Base-by-base conservation (phyloP, 208 protist species). In the Acanthamoeba lenticulata region DNA sequence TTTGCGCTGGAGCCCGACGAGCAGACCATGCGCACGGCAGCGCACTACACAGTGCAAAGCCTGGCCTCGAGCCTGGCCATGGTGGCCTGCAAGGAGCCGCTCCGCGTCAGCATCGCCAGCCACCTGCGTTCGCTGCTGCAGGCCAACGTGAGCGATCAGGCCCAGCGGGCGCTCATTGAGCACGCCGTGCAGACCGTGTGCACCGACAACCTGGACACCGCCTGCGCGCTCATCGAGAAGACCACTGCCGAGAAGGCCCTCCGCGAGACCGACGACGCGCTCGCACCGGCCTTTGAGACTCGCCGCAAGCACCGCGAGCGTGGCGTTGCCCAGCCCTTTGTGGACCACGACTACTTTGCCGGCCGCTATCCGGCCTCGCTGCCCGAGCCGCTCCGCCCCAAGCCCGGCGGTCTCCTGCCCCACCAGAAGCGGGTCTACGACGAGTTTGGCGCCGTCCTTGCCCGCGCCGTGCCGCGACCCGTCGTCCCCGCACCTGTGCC, bases 1-100 rank as follows among this genome's bases (percentile, higher is more conserved):
- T 99, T 99, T 96, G 97, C 98, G 3, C 96, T 98, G 52, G 99
- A 99, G 95, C 94, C 96, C 21, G 98, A 99, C 95, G 98, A 98
- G 49, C 72, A 57, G 27, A 96, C 96, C 62, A 97, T 99, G 96
- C 90, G 93, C n/a, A 95, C 95, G 27, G 96, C 96, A 1, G 97
- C 97, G 7, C 97, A 98, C 55, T 86, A 98, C 65, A 99, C 99
- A 97, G 98, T 98, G 7, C 97, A 99, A 85, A 96, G 94, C 32
- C 96, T 99, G 0, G 97, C 98, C 6, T 94, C 97, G 13, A 96
- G 93, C 42, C 92, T 99, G 0, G 98, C 98, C 21, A 95, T 98
- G 40, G 98, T 99, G 24, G 97, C 99, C 17, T 98, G 98, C 95
- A 98, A 98, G 65, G 98, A 99, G 88, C 97, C 97, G 15, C 95